phyloP scores from a whole-genome alignment of 768 basidiomycete species.

The Tulasnella sp. region DNA sequence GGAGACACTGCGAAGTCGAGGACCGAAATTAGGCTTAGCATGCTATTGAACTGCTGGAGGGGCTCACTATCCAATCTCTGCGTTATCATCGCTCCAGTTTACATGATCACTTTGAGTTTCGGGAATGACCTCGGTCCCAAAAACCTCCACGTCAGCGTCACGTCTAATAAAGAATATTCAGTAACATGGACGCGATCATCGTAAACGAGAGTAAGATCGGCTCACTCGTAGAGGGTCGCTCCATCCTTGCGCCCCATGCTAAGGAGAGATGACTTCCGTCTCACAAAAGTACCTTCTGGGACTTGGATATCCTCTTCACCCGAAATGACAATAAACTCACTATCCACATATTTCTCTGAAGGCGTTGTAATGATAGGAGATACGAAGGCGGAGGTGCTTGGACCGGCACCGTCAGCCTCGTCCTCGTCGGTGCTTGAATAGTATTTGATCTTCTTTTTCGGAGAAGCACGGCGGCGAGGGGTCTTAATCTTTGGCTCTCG shows the following conservation, averaged over 20 bases:
- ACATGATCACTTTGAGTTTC: background rate
- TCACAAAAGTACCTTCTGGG: background rate
- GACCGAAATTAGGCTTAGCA: background rate
- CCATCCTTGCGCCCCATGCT: background rate
- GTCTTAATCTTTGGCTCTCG: background rate
- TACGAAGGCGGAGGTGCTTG: background rate
- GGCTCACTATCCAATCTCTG: slow-evolving; percentile 5
- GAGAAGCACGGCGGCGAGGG: background rate
- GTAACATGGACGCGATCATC: background rate
- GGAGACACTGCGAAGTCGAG: background rate
- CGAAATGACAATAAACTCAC: background rate
- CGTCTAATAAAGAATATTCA: background rate
- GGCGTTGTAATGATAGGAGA: background rate
- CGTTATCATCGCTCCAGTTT: slow-evolving; percentile 9
- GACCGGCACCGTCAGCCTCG: background rate
- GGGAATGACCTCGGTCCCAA: slow-evolving; percentile 4
- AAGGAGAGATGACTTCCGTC: background rate
- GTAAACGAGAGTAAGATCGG: background rate
- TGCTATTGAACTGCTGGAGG: background rate
- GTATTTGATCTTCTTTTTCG: background rate
- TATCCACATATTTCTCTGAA: background rate
- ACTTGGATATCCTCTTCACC: background rate
- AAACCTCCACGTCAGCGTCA: background rate
- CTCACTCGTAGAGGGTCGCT: background rate
- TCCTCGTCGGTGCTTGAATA: slow-evolving; percentile 6